These are phyloP conservation scores for Pichia rugopelliculosa DNA, from an alignment of 805 yeast species.

Conservation along the genomic window DNA sequence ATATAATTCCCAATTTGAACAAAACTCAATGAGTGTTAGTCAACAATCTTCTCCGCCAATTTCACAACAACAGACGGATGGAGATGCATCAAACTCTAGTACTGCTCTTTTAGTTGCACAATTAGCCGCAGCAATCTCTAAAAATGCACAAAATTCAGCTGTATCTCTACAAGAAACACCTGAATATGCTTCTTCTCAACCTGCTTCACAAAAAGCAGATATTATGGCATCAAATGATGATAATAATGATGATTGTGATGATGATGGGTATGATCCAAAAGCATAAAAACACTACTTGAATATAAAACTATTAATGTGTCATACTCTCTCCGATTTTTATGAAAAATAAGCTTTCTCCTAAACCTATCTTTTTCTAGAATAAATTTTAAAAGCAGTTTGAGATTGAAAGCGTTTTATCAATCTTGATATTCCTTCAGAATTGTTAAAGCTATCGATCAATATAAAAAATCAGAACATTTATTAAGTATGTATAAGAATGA, in stretches of 20 bases:
- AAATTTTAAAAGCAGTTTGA: too few species aligned
- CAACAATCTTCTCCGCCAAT: slow-evolving; percentile 11
- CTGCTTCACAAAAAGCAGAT: not conserved
- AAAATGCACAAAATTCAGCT: slow-evolving; percentile 2
- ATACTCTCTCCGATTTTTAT: not conserved
- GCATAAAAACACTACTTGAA: not conserved
- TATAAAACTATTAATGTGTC: too few species aligned
- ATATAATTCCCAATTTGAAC: slow-evolving; percentile 17
- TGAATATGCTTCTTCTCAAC: not conserved
- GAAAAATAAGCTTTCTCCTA: not conserved
- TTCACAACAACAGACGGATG: not conserved
- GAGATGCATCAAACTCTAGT: not conserved
- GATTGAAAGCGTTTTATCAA: too few species aligned
- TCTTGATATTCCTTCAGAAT: too few species aligned
- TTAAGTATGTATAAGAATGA: too few species aligned
- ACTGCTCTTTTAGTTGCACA: slow-evolving; percentile 13
- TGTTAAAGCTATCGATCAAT: too few species aligned
- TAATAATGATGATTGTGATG: not conserved
- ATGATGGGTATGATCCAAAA: slow-evolving; percentile 22
- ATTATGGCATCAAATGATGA: not conserved
- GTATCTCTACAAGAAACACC: not conserved
- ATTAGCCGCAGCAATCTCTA: slow-evolving; percentile 7
- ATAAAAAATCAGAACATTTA: too few species aligned
- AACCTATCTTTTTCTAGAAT: too few species aligned
- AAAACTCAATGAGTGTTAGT: slow-evolving; percentile 2